Evolutionary conservation across 768 basidiomycete genomes (phyloP).

Genomic region (Leucocoprinus birnbaumii): DNA sequence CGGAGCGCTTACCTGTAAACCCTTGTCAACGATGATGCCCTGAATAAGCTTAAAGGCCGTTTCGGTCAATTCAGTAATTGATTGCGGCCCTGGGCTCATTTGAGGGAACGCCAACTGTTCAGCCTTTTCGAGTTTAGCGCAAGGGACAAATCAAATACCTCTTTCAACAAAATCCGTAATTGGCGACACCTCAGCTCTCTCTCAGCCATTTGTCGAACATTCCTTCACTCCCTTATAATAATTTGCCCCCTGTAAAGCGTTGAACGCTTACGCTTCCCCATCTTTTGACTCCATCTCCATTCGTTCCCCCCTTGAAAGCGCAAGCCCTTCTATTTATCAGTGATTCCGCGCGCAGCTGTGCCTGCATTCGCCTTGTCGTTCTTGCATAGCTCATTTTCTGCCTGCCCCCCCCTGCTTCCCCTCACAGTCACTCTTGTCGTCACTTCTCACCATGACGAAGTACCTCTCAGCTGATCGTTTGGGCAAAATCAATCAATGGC

Average conservation of each 20-base stretch:
- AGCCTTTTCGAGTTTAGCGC: slow-evolving; percentile 3
- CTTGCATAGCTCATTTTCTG: not conserved
- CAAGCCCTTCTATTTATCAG: not conserved
- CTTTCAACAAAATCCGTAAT: slow-evolving; percentile 1
- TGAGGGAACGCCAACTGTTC: not conserved
- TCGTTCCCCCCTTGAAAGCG: not conserved
- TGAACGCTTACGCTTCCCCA: slow-evolving; percentile 5
- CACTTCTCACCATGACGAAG: slow-evolving; percentile 1
- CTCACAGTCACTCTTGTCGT: not conserved
- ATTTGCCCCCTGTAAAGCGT: not conserved
- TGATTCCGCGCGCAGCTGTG: not conserved
- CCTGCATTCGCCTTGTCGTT: not conserved
- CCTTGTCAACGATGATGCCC: no score
- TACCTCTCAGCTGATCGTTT: slow-evolving; percentile 1
- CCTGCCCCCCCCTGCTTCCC: not conserved
- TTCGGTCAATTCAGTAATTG: not conserved
- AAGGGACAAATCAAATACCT: not conserved
- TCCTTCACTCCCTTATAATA: not conserved
- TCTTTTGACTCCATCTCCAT: not conserved
- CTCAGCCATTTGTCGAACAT: not conserved
- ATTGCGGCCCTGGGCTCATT: not conserved
- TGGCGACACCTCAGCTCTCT: not conserved
- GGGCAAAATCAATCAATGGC: slow-evolving; percentile 8
- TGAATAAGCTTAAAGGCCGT: not conserved
- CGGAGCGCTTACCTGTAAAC: no score